Evolutionary conservation across 2,329 filamentous ascomycete genomes (phyloP).

Genomic region (Waltergamsia citrina): DNA sequence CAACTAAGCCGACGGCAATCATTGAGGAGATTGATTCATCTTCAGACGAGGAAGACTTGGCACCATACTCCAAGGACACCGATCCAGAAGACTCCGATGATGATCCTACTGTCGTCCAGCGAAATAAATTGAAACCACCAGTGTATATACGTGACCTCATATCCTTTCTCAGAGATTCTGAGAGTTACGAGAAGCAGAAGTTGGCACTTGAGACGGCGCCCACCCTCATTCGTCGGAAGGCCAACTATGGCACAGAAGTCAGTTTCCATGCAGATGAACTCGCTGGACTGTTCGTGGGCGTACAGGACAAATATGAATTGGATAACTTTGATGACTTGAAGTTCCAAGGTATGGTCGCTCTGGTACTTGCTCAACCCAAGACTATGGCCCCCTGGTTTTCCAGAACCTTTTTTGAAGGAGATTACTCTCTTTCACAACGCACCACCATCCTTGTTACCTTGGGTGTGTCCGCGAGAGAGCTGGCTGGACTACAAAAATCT

Average conservation of each 20-base stretch:
- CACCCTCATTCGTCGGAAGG: constrained; percentile 75
- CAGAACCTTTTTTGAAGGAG: constrained; percentile 79
- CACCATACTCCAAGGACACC: constrained; percentile 75
- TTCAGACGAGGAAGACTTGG: constrained; percentile 56
- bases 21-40: constrained; percentile 55
- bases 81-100: constrained; percentile 90
- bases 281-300: constrained; percentile 62
- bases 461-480: constrained; percentile 72
- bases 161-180: constrained; percentile 65
- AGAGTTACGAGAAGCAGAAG: constrained; percentile 77
- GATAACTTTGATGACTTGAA: constrained; percentile 67
- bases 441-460: constrained; percentile 73
- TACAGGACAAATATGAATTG: constrained; percentile 80
- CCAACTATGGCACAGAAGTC: constrained; percentile 80
- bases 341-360: constrained; percentile 71
- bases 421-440: constrained; percentile 81
- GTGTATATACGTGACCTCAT: constrained; percentile 89
- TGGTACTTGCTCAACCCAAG: constrained; percentile 66
- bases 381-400: constrained; percentile 79
- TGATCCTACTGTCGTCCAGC: constrained; percentile 76
- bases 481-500: constrained; percentile 65
- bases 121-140: constrained; percentile 74
- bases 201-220: constrained; percentile 72
- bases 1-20: constrained; percentile 31
- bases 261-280: constrained; percentile 76